phyloP scores from a whole-genome alignment of 768 basidiomycete species.

The Tricholomella constricta region DNA sequence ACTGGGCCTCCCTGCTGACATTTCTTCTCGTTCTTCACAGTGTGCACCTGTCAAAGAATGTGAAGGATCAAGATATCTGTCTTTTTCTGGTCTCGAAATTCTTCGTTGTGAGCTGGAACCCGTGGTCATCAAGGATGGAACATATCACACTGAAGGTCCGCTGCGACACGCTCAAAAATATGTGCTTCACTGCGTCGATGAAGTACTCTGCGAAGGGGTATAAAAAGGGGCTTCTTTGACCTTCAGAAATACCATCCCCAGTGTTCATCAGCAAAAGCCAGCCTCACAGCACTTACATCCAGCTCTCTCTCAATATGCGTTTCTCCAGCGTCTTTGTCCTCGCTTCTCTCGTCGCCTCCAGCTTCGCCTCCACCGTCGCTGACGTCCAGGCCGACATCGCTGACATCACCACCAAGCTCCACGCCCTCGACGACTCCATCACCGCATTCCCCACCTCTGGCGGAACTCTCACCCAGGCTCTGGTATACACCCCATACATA shows the following conservation, averaged over 20 bases:
- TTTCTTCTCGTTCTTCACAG: neutral
- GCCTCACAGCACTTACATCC: neutral
- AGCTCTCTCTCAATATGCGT: constrained; percentile 24
- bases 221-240: constrained; percentile 5
- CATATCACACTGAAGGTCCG: constrained; percentile 3
- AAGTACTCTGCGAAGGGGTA: neutral
- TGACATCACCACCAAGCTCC: constrained; percentile 27
- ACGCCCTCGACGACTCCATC: constrained; percentile 31
- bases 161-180: neutral
- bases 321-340: constrained; percentile 28
- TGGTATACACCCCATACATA: constrained; percentile 18
- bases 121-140: neutral
- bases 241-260: neutral
- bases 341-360: constrained; percentile 23
- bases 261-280: neutral
- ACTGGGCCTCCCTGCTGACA: constrained; percentile 8
- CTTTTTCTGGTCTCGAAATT: neutral
- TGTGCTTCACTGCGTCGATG: neutral
- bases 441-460: constrained; percentile 27
- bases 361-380: constrained; percentile 27
- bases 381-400: constrained; percentile 32
- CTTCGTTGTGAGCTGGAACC: neutral
- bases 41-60: constrained; percentile 9
- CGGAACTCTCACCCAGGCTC: constrained; percentile 22
- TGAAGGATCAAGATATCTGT: neutral